Percentiles rank a stretch among this genome's conserved stretches.
Conservation (phyloP, 768 basidiomycete species). For the Tylopilus intermedius region DNA sequence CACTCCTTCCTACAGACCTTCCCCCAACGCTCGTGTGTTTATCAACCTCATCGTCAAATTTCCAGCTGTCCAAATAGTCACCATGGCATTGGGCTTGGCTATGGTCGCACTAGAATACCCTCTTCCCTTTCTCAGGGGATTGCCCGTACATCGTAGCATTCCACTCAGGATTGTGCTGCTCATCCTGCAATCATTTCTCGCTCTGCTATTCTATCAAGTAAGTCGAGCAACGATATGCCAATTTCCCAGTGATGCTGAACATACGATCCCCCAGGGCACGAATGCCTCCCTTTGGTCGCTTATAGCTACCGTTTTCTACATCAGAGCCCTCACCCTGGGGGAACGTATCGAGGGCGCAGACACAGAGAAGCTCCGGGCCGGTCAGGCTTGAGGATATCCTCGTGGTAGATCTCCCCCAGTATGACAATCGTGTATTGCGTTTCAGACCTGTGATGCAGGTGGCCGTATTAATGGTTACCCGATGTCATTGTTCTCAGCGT, state of each 20-base stretch:
- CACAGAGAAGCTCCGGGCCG: slow-evolving; percentile 54
- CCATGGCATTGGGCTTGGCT: slow-evolving; percentile 54
- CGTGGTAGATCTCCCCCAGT: neutral
- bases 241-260: neutral
- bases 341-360: slow-evolving; percentile 68
- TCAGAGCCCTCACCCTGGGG: slow-evolving; percentile 57
- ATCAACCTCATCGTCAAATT: slow-evolving; percentile 68
- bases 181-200: slow-evolving; percentile 56
- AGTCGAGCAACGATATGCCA: slow-evolving; percentile 10
- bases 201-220: slow-evolving; percentile 75
- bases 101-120: slow-evolving; percentile 73
- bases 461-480: neutral
- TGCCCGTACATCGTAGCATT: slow-evolving; percentile 61
- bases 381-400: slow-evolving; percentile 42
- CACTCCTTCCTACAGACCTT: slow-evolving; percentile 41
- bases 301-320: slow-evolving; percentile 64
- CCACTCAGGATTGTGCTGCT: slow-evolving; percentile 58
- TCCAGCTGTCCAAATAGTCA: slow-evolving; percentile 68
- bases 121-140: slow-evolving; percentile 49
- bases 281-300: slow-evolving; percentile 79
- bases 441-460: neutral
- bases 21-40: slow-evolving; percentile 57
- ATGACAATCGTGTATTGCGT: neutral
- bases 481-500: neutral
- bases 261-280: slow-evolving; percentile 55